Evolutionary conservation across 805 yeast species (phyloP).

Genomic region (Ogataea naganishii): DNA sequence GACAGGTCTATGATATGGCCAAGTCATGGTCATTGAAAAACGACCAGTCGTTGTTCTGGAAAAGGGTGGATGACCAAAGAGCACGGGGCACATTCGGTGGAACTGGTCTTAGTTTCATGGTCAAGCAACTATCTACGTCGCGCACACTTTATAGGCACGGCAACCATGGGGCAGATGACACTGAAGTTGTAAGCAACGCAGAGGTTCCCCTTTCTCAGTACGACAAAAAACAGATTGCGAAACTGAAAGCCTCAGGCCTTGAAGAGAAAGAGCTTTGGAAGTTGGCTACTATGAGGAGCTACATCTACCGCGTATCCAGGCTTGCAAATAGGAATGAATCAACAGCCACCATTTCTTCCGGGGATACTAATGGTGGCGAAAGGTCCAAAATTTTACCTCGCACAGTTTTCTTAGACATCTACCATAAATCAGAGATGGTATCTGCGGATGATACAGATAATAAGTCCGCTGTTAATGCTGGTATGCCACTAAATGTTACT

Average conservation of each 20-base stretch:
- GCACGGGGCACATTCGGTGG: conserved; percentile 37
- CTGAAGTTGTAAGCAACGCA: conserved; percentile 28
- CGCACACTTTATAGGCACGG: conserved; percentile 9
- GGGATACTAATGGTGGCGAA: conserved; percentile 15
- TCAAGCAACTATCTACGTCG: conserved; percentile 12
- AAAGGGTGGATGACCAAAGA: conserved; percentile 29
- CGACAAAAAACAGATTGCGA: conserved; percentile 67
- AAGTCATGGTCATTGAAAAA: conserved; percentile 66
- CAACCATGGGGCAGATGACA: conserved; percentile 16
- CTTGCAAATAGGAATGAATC: conserved; percentile 23
- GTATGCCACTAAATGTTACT: not conserved
- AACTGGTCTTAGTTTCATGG: conserved; percentile 25
- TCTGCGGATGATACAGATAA: not conserved
- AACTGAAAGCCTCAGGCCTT: conserved; percentile 66
- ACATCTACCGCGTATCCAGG: conserved; percentile 51
- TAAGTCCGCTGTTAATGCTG: not conserved
- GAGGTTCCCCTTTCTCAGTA: conserved; percentile 52
- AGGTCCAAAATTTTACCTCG: conserved; percentile 35
- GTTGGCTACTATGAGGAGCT: conserved; percentile 58
- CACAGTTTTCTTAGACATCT: conserved; percentile 42
- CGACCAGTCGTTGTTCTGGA: conserved; percentile 75
- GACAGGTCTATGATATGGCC: conserved; percentile 54
- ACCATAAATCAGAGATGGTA: conserved; percentile 16
- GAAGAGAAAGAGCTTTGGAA: conserved; percentile 76
- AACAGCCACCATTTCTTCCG: conserved; percentile 2